Base-by-base conservation (phyloP, 1,284 basidiomycete genomes). In the Rhodotorula mucilaginosa region DNA sequence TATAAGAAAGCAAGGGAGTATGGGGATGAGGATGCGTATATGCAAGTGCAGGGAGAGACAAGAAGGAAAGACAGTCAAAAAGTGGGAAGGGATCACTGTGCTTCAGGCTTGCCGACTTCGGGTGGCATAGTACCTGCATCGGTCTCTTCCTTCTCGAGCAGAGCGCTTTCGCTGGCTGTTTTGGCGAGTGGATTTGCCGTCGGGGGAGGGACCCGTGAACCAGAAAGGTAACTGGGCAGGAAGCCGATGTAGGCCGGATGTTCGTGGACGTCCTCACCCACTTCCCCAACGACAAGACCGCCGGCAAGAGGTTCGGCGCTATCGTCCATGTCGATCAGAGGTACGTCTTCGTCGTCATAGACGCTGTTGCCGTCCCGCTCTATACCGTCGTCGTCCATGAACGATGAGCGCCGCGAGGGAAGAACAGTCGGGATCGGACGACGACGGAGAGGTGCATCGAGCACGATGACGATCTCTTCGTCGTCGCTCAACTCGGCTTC, bases 391-490 rank as follows among this genome's bases (percentile, higher is more conserved):
- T 65, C 72, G 21, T 58, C 66, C 18, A 56, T 52, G 51, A 57
- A 64, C 18, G 61, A 61, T 34, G 65, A 68, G 5, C 69, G 49
- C 5, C 60, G 63, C 8, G 74, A 69, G 61, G 56, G 13, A 47
- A 19, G 3, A 52, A 64, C 8, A 60, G 56, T 6, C 46, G 61
- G 15, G 34, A 39, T n/a, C 39, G 31, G 21, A 10, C 34, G 44
- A 21, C 62, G 31, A 6, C 52, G 64, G 23, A 58, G 16, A 3
- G 72, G 65, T 12, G 72, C 63, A 26, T 74, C 68, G 51, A 76
- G 72, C 3, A 76, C 68, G 62, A 74, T 70, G 31, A 74, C 64
- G 29, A 76, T 34, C 0, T 76, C 74, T 21, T 76, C 72, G 47
- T 76, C 70, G 15, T 70, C 68, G 39, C 56, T 48, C 31, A 46